phyloP scores from a whole-genome alignment of 1,284 basidiomycete genomes.

The Ceratobasidium papillatum region DNA sequence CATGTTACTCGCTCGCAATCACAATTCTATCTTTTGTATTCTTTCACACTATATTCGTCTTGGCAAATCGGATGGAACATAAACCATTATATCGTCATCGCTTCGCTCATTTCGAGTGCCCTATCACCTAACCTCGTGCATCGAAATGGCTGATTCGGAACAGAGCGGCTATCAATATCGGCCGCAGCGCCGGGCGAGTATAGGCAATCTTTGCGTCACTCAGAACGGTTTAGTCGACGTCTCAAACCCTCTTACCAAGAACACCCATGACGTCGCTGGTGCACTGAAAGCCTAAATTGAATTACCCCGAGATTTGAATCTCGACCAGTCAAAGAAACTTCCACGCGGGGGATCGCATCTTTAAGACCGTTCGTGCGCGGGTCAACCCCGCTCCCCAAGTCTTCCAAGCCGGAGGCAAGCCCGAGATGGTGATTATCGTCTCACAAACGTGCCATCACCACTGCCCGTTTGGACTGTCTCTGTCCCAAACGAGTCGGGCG shows the following conservation, averaged over 20 bases:
- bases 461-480: not conserved
- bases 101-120: not conserved
- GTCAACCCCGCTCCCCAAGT: not conserved
- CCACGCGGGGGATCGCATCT: slow-evolving; percentile 14
- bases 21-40: not conserved
- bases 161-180: not conserved
- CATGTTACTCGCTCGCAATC: not conserved
- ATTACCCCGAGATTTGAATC: slow-evolving; percentile 20
- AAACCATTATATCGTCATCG: not conserved
- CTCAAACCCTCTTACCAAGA: slow-evolving; percentile 18
- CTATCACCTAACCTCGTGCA: slow-evolving; percentile 11
- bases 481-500: not conserved
- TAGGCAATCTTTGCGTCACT: not conserved
- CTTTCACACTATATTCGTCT: not conserved
- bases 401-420: not conserved
- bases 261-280: slow-evolving; percentile 3
- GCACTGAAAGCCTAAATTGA: not conserved
- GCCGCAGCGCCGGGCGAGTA: slow-evolving; percentile 1
- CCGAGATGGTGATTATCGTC: slow-evolving; percentile 12
- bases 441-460: not conserved
- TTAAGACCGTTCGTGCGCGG: not conserved
- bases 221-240: not conserved
- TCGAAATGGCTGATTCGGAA: not conserved
- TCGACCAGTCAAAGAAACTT: slow-evolving; percentile 10
- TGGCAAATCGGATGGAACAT: not conserved